Percentiles rank a stretch among this genome's conserved stretches.
phyloP scores from a whole-genome alignment of 805 yeast species.

The Candida ficus region DNA sequence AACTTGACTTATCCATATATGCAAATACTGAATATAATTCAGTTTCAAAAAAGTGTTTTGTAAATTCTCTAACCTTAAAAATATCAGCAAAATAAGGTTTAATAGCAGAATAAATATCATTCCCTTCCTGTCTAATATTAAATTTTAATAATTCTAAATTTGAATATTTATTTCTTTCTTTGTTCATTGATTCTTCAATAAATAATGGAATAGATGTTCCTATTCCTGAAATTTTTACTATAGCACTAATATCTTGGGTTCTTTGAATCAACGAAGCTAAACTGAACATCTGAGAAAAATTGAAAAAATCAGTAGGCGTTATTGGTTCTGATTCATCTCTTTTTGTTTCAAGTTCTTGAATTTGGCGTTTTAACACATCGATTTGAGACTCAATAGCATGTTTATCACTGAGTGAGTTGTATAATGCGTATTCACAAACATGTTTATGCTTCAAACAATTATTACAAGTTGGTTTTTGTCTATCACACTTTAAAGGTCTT shows the following conservation, averaged over 20 bases:
- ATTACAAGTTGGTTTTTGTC: constrained; percentile 4
- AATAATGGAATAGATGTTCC: constrained; percentile 1
- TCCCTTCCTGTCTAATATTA: constrained; percentile 7
- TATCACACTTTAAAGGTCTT: constrained; percentile 6
- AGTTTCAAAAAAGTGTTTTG: constrained; percentile 5
- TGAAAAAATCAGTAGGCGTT: not conserved
- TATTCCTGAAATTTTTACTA: not conserved
- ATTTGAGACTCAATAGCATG: constrained; percentile 4
- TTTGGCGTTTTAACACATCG: constrained; percentile 1
- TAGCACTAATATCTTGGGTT: constrained; percentile 1
- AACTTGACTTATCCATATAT: constrained; percentile 10
- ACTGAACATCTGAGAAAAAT: constrained; percentile 6
- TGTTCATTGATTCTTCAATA: constrained; percentile 9
- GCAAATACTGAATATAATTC: constrained; percentile 4
- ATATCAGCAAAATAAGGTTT: constrained; percentile 6
- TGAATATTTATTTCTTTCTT: constrained; percentile 3
- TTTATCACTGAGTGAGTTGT: not conserved
- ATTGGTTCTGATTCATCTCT: not conserved
- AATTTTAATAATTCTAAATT: constrained; percentile 8
- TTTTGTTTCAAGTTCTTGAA: constrained; percentile 4
- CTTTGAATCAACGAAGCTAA: constrained; percentile 1
- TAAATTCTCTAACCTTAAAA: not conserved
- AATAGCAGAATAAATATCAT: not conserved
- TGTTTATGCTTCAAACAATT: constrained; percentile 6
- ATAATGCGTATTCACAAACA: constrained; percentile 4